Base-by-base conservation (phyloP, 108 stramenopile genomes). In the Pseudonitzschia pungens region DNA sequence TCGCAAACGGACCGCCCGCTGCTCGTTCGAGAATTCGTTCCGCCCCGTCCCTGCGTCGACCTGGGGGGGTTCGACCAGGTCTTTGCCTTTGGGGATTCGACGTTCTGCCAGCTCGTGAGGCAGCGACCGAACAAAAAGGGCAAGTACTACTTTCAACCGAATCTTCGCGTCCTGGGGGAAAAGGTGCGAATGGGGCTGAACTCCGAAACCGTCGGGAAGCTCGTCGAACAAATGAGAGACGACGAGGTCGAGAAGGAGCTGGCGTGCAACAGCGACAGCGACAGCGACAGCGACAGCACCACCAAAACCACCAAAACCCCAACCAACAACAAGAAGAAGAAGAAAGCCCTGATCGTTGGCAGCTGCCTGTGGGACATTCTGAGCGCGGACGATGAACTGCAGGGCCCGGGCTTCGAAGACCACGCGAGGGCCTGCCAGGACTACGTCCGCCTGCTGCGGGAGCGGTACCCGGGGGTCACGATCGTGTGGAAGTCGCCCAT, bases 351-450 rank as follows among this genome's bases (percentile, higher is more conserved):
- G 51, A 45, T 76, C 16, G 29, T 76, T 36, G 75, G 75, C 32
- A 74, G 68, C 52, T 50, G 58, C 55, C 20, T 72, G 28, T 78
- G 77, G 77, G 77, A 78, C 59, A 71, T 78, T 31, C 43, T 78
- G 28, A 36, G 54, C 29, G 52, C 65, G 15, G 41, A 63, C 33
- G 63, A 55, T 42, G 29, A 1, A 5, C 57, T 72, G 42, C 66
- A 78, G 50, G 55, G 58, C 11, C 20, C 9, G 3, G 58, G 60
- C 6, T 69, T 51, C 26, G 42, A 50, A 20, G 51, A 75, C 51
- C 73, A 75, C 59, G 20, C 24, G 14, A 3, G n/a, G 1, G 70
- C 71, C 1, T 72, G 71, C 48, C 36, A 43, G n/a, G 31, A 72
- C 18, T 68, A 50, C 43, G 26, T 78, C n/a, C 15, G 14, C 14